Base-by-base conservation (phyloP, 495 filamentous ascomycete genomes). In the Penicillium maclennaniae region DNA sequence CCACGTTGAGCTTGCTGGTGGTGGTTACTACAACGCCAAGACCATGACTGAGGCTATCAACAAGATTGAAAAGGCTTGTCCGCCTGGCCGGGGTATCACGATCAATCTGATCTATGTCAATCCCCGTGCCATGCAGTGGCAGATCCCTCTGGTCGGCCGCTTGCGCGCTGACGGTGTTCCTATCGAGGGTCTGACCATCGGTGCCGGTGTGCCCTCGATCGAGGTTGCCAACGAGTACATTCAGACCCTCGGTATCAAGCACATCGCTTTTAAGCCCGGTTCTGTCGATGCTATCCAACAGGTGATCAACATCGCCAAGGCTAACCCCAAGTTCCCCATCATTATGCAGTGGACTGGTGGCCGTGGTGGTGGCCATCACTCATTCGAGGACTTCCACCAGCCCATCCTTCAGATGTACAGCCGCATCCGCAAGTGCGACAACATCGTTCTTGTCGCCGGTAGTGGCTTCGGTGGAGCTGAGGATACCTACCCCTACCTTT, bases 81-180 rank as follows among this genome's bases (percentile, higher is more conserved):
- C 89, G 19, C 83, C 93, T 15, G 93, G 93, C 43, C 89, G 91
- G 53, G 93, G 93, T 65, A 95, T 98, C 67, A 91, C 84, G 5
- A 75, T 96, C 60, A 98, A 98, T 66, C 67, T 98, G 50, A 98
- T 98, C 65, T 98, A 98, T 61, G 93, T 97, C 64, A 95, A 92
- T 65, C 93, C 93, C 15, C 83, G 88, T 47, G 91, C 92, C 28
- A 98, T 98, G 92, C 87, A 77, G 25, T 98, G 93, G 93, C 93
- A 98, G 69, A 95, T 97, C 43, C 92, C 93, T 42, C 76, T 98
- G 25, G 83, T 98, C 54, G 88, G 83, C 43, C 83, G 87, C 53
- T 78, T 98, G 38, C 83, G 92, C 42, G 80, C 88, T 14, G 89
- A 95, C 49, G 93, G 93, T 56, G 84, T 95, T 31, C 93, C 93